Evolutionary conservation across 2,329 filamentous ascomycete species (phyloP).

Genomic region (Diplodia seriata): DNA sequence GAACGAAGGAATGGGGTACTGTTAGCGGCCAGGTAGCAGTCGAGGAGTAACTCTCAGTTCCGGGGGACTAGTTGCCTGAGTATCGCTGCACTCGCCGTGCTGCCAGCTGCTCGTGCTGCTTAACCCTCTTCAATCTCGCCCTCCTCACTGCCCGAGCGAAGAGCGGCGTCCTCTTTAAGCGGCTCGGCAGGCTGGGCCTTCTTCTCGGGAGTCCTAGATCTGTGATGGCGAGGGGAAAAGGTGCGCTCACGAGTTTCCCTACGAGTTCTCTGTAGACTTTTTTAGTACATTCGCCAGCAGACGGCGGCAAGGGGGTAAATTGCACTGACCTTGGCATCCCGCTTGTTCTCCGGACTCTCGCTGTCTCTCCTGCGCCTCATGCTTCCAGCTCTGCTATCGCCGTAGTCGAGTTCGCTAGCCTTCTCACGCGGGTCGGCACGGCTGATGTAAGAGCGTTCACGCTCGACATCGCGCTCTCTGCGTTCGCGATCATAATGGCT

Average conservation of each 20-base stretch:
- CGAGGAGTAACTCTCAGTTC: background rate
- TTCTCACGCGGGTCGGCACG: constrained; percentile 81
- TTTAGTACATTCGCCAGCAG: constrained; percentile 13
- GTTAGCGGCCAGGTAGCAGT: background rate
- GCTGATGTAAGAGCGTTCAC: constrained; percentile 82
- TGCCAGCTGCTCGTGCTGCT: constrained; percentile 1
- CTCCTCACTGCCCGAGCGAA: constrained; percentile 92
- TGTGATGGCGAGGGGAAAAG: constrained; percentile 60
- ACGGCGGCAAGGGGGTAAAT: background rate
- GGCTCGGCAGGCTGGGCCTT: constrained; percentile 43
- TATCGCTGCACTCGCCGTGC: background rate
- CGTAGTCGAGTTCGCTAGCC: constrained; percentile 90
- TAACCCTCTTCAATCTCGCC: constrained; percentile 90
- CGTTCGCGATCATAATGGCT: constrained; percentile 84
- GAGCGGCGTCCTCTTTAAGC: constrained; percentile 63
- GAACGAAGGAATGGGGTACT: background rate
- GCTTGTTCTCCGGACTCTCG: constrained; percentile 57
- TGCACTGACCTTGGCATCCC: constrained; percentile 52
- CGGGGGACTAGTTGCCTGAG: background rate
- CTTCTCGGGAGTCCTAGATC: constrained; percentile 62
- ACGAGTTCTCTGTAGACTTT: constrained; percentile 36
- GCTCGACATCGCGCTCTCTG: constrained; percentile 85
- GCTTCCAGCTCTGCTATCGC: constrained; percentile 68
- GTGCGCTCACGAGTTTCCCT: constrained; percentile 64
- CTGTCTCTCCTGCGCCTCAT: constrained; percentile 76